Evolutionary conservation across 2,329 filamentous ascomycete genomes (phyloP), one percentile per base, ranked within the genome.

Genomic region (Diaporthe australafricana): DNA sequence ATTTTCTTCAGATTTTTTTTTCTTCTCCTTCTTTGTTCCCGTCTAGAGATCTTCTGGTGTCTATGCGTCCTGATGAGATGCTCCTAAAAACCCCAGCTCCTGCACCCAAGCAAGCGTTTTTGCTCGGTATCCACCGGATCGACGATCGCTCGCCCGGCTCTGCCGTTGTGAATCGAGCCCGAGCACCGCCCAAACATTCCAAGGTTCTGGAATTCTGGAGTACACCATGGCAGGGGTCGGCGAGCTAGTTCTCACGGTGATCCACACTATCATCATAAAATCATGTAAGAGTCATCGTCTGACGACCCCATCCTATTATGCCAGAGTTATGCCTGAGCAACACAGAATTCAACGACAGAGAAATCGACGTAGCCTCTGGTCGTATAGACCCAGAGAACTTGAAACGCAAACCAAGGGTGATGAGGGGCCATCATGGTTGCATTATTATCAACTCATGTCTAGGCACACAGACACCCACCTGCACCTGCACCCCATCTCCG

Each of bases 71-170:
- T 27, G 27, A 25, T 20, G 2, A 63, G 27, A 25, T 17, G 60
- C 60, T 38, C 30, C 45, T 63, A 22, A 32, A 32, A 32, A 48
- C 14, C 60, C 60, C 60, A 35, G 57, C 42, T 48, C 42, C 57
- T 35, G 7, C 57, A 35, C 57, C 40, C 57, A 48, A 40, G 40
- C 57, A 17, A 48, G 60, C 22, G 42, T 63, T 63, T n/a, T 42
- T 48, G n/a, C 22, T 48, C 60, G 60, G 60, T 63, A 63, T 48
- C 60, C 60, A 63, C 60, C 60, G 60, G 60, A 63, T 63, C 60
- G 60, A 63, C 60, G 60, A 63, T 63, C 60, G 60, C 42, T 48
- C 30, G 42, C 42, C 32, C 60, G 60, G 60, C 60, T 63, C 40
- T 63, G 60, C 60, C 60, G 60, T 48, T 63, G 27, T 47, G 57